Evolutionary conservation across 2,329 filamentous ascomycete species (phyloP), one percentile per base, ranked within the genome.

Genomic region (Passalora sequoiae): DNA sequence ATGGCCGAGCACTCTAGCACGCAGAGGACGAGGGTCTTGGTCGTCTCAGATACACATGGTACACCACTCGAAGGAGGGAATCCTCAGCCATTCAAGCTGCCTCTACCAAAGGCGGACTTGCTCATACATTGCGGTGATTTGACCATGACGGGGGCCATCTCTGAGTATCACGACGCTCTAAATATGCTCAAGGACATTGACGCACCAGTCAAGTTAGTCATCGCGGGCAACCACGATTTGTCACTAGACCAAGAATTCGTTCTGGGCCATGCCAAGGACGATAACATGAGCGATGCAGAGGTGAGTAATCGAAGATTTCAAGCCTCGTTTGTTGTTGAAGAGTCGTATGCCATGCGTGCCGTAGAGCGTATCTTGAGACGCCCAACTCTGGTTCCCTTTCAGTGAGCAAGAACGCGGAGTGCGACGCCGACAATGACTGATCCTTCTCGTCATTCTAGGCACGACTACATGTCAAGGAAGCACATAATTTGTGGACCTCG

Each of bases 101-200:
- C 44, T 4, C 19, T 53, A 4, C 47, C 50, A 9, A 43, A 50
- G 20, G 50, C 44, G 6, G 65, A 70, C 40, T 61, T 70, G 5
- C 49, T 67, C 1, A 57, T 71, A 2, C 39, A 70, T 42, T 67
- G 63, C 37, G 68, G 66, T 3, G 65, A 70, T 44, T 46, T 70
- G 2, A 69, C 66, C 0, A 52, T 60, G 27, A 45, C 47, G 19
- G 65, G 63, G 2, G 57, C 57, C 3, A 22, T 59, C 0, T n/a
- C 46, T 4, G 50, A 60, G n/a, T 66, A 64, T 49, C 42, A 56
- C n/a, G 44, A 47, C 3, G 49, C 60, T 5, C 31, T 70, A 1
- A 15, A 54, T 8, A 49, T 58, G 35, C 47, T 67, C 10, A 44
- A 47, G 17, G 12, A 33, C 0, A 51, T 64, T 30, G 43, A 61